Evolutionary conservation across 2,329 filamentous ascomycete species (phyloP).

Genomic region (Simplicillium aogashimaense): DNA sequence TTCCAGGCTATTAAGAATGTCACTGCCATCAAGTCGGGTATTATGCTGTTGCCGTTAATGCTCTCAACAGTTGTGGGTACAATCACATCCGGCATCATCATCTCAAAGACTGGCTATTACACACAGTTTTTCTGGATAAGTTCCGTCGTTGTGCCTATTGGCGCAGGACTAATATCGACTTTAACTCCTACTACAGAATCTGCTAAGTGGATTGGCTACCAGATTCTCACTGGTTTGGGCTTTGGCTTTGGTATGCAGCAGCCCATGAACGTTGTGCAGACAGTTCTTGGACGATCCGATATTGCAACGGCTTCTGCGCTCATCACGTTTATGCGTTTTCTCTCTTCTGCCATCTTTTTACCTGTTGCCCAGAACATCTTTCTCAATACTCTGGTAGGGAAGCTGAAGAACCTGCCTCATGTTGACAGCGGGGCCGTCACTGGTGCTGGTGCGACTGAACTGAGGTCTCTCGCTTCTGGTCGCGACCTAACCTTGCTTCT

Average conservation of each 20-base stretch:
- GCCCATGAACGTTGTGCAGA: constrained; percentile 28
- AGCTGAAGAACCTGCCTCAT: constrained; percentile 20
- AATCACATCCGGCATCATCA: constrained; percentile 14
- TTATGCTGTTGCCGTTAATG: constrained; percentile 20
- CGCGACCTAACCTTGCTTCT: constrained; percentile 11
- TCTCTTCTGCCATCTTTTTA: constrained; percentile 31
- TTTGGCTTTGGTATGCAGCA: constrained; percentile 28
- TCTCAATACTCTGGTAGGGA: constrained; percentile 27
- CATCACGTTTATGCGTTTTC: constrained; percentile 25
- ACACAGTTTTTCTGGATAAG: constrained; percentile 20
- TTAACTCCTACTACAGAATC: constrained; percentile 13
- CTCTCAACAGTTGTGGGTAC: constrained; percentile 17
- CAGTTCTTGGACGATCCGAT: constrained; percentile 26
- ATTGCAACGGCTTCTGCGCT: constrained; percentile 28
- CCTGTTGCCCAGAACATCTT: constrained; percentile 36
- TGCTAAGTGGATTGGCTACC: constrained; percentile 29
- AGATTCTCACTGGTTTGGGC: constrained; percentile 27
- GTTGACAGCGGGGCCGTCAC: constrained; percentile 17
- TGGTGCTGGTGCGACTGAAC: constrained; percentile 18
- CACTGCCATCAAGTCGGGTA: constrained; percentile 19
- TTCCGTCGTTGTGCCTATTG: constrained; percentile 17
- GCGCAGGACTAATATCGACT: constrained; percentile 27
- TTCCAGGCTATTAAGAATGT: constrained; percentile 22
- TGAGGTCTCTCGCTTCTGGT: constrained; percentile 12
- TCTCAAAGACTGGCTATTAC: constrained; percentile 23